Base-by-base conservation (phyloP, 2,329 filamentous ascomycete genomes). In the Cladorrhinum sp. region DNA sequence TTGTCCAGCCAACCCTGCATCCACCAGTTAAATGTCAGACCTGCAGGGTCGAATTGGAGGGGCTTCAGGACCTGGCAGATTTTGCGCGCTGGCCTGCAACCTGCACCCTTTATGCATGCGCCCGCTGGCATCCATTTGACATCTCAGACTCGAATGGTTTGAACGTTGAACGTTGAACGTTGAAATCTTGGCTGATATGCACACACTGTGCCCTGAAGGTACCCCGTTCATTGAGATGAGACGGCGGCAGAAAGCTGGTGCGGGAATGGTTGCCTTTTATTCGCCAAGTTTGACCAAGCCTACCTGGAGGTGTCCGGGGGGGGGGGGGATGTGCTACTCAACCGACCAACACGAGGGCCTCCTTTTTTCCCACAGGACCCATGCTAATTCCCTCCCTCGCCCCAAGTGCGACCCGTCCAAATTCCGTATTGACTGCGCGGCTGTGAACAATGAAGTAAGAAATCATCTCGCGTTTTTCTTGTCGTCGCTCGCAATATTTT, bases 211-310 rank as follows among this genome's bases (percentile, higher is more conserved):
- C 24, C 2, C 5, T 21, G 55, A 52, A n/a, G 18, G 59, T 65
- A 57, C 21, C 58, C 7, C 18, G 20, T 33, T 14, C 23, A 42
- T 52, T 57, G 46, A 46, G 60, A 59, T 65, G 63, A 65, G 64
- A 65, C 64, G 59, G 28, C 59, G 62, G 58, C 61, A 59, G 52
- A 58, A 49, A 56, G 56, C 56, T 55, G 51, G 55, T 50, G 52
- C 53, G 28, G 49, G 55, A 50, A 53, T 48, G 50, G 57, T 36
- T 42, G 36, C 20, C 23, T 51, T 57, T 61, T 53, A 23, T 51
- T 53, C 49, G 55, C 51, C 50, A 57, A 57, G 54, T 46, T 36
- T 16, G 14, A 30, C 24, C 30, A 33, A 59, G 42, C 3, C 42
- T 20, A n/a, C n/a, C n/a, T n/a, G n/a, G n/a, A 42, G 16, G 14